These are phyloP conservation scores for Penicillium dipodomyicola DNA, from an alignment of 495 filamentous ascomycete genomes.

Conservation along the genomic window DNA sequence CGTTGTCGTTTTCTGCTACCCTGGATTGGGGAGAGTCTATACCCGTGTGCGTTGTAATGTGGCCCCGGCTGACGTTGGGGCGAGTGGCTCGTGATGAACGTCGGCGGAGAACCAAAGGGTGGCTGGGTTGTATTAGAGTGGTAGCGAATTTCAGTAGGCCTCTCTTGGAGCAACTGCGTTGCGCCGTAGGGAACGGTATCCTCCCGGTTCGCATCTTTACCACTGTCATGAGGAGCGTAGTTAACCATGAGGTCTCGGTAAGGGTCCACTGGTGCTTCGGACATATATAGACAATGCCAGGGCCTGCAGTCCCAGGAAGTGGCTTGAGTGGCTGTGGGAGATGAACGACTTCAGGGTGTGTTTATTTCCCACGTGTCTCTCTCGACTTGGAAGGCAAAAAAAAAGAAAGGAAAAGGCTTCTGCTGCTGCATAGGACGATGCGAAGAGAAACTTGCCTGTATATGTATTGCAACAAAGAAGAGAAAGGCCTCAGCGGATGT, in stretches of 20 bases:
- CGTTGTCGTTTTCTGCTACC: slow-evolving; percentile 38
- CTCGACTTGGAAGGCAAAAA: background rate
- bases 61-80: slow-evolving; percentile 29
- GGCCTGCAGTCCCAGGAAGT: slow-evolving; percentile 39
- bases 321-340: slow-evolving; percentile 11
- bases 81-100: slow-evolving; percentile 27
- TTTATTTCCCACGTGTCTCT: background rate
- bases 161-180: slow-evolving; percentile 31
- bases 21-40: slow-evolving; percentile 30
- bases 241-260: slow-evolving; percentile 44
- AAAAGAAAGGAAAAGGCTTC: slow-evolving; percentile 2
- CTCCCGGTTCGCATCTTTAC: slow-evolving; percentile 21
- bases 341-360: background rate
- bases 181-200: slow-evolving; percentile 37
- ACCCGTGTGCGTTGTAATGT: slow-evolving; percentile 27
- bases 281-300: slow-evolving; percentile 46
- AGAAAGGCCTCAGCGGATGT: background rate
- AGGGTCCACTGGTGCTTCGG: slow-evolving; percentile 42
- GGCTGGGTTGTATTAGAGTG: slow-evolving; percentile 30
- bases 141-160: slow-evolving; percentile 30
- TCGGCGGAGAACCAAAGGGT: slow-evolving; percentile 25
- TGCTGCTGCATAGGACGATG: slow-evolving; percentile 11
- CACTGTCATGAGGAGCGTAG: slow-evolving; percentile 36
- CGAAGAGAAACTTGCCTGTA: background rate
- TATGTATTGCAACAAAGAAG: background rate